These are phyloP conservation scores for Tritrichomonas musculus DNA, from an alignment of 208 protist species.

Conservation along the genomic window DNA sequence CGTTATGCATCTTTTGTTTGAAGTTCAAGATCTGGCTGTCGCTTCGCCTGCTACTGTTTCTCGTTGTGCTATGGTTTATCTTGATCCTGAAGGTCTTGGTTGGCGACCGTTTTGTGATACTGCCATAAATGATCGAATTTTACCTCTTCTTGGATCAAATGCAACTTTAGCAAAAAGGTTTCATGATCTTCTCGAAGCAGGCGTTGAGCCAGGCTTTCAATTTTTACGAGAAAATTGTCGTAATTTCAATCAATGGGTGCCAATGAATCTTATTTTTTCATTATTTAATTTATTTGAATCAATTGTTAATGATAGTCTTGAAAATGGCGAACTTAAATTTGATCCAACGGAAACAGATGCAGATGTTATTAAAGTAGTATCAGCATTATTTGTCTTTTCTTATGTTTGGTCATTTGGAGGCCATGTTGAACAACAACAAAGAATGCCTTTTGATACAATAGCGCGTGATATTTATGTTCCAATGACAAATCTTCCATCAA, in stretches of 20 bases:
- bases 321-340: not conserved
- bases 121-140: not conserved
- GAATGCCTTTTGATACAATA: slow-evolving; percentile 69
- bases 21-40: slow-evolving; percentile 88
- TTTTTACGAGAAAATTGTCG: not conserved
- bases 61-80: slow-evolving; percentile 94
- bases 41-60: slow-evolving; percentile 96
- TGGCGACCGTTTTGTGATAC: slow-evolving; percentile 54
- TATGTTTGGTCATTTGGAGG: slow-evolving; percentile 89
- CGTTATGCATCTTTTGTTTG: slow-evolving; percentile 85
- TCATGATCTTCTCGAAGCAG: not conserved
- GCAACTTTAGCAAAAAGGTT: not conserved
- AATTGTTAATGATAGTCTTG: not conserved
- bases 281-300: slow-evolving; percentile 31
- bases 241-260: not conserved
- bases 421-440: slow-evolving; percentile 68
- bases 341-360: not conserved
- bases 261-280: slow-evolving; percentile 27
- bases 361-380: not conserved
- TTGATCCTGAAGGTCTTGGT: slow-evolving; percentile 75
- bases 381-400: slow-evolving; percentile 61
- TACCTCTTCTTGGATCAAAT: not conserved
- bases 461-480: slow-evolving; percentile 33
- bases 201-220: not conserved
- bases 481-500: not conserved